These are phyloP conservation scores for Chlorella sp. DNA, from an alignment of 139 green algal species.

Conservation along the genomic window DNA sequence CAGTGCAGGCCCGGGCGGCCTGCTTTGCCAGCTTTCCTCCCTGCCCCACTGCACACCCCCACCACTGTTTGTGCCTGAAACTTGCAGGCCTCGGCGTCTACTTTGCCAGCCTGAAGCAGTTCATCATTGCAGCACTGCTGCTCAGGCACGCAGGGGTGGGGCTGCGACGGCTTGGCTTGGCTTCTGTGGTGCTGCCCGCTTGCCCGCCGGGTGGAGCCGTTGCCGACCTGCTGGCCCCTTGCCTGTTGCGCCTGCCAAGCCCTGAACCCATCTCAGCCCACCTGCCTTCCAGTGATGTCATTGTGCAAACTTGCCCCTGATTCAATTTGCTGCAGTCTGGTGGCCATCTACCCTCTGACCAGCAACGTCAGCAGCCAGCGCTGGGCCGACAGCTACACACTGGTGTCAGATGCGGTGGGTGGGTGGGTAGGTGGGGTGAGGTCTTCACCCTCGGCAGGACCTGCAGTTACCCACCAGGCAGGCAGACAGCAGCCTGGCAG, in stretches of 20 bases:
- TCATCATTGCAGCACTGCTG: slow-evolving; percentile 48
- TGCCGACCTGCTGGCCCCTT: not conserved
- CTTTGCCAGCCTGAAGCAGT: slow-evolving; percentile 35
- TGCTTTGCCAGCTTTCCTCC: too few species aligned
- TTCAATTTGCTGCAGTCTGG: slow-evolving; percentile 27
- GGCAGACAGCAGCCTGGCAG: not conserved
- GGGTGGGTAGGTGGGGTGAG: not conserved
- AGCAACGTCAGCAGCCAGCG: slow-evolving; percentile 44
- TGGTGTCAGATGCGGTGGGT: slow-evolving; percentile 31
- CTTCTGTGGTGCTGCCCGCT: not conserved
- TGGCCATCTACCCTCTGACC: slow-evolving; percentile 54
- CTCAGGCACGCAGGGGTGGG: slow-evolving; percentile 3
- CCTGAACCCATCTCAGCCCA: not conserved
- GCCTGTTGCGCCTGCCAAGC: not conserved
- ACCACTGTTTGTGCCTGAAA: too few species aligned
- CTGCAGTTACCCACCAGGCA: too few species aligned
- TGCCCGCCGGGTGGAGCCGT: not conserved
- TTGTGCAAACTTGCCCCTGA: not conserved
- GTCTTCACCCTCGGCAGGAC: not conserved
- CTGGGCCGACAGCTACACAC: slow-evolving; percentile 46
- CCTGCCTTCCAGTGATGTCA: too few species aligned
- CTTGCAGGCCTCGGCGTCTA: slow-evolving; percentile 49
- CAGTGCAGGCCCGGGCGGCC: too few species aligned
- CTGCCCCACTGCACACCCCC: too few species aligned
- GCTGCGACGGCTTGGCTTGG: not conserved